Evolutionary conservation across 176 grass and related monocot genomes (phyloP).

Genomic region (Triticum dicoccoides): DNA sequence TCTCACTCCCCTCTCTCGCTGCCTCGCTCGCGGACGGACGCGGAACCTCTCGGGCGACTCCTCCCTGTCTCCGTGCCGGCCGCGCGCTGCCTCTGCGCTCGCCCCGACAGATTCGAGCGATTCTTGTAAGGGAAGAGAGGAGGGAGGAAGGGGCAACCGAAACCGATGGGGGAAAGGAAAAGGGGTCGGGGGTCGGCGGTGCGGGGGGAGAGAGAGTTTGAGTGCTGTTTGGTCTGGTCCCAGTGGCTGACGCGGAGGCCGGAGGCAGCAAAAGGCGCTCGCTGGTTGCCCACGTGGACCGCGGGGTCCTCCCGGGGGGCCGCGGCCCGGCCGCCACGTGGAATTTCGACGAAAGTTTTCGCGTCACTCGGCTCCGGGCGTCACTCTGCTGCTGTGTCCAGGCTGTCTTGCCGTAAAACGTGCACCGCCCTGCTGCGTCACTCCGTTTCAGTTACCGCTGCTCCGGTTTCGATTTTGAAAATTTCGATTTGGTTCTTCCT

Average conservation of each 20-base stretch:
- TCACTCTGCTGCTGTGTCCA: neutral
- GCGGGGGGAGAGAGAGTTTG: neutral
- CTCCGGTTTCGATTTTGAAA: too few relatives aligned
- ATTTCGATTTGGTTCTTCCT: too few relatives aligned
- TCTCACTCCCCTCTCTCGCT: neutral
- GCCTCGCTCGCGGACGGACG: neutral
- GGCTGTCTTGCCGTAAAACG: neutral
- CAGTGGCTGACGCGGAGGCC: constrained; percentile 2
- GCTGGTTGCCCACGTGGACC: neutral
- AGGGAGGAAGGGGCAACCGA: neutral
- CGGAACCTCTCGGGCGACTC: neutral
- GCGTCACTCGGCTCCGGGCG: neutral
- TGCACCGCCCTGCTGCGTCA: too few relatives aligned
- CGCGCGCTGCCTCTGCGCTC: neutral
- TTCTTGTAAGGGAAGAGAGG: constrained; percentile 10
- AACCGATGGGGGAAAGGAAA: constrained; percentile 9
- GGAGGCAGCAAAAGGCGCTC: neutral
- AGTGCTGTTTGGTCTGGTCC: constrained; percentile 12
- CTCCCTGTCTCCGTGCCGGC: neutral
- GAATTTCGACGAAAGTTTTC: neutral
- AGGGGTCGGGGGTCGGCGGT: too few relatives aligned
- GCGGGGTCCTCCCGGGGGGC: neutral
- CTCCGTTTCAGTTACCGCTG: too few relatives aligned
- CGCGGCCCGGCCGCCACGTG: constrained; percentile 2
- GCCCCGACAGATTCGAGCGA: constrained; percentile 27